A percentile compares a stretch with the other conserved stretches of the same genome.
Evolutionary conservation across 345 rosid species (phyloP).

Genomic region (Firmiana major): DNA sequence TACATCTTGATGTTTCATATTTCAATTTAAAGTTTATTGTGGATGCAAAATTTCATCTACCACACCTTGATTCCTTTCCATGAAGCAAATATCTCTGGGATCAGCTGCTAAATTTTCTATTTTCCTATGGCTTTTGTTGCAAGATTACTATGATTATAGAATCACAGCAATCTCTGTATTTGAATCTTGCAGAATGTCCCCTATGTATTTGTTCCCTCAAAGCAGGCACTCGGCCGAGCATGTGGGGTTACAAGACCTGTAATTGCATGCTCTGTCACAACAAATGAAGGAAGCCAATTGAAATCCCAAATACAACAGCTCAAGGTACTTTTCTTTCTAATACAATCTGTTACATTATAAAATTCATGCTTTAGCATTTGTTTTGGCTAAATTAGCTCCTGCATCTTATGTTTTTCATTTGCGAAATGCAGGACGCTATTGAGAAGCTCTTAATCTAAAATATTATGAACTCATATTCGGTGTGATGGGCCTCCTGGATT

Average conservation of each 20-base stretch:
- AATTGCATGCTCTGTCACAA: constrained; percentile 80
- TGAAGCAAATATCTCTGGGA: neutral
- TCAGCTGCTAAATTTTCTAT: neutral
- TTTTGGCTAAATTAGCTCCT: neutral
- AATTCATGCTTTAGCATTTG: neutral
- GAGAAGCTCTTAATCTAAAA: constrained; percentile 84
- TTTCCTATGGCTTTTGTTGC: neutral
- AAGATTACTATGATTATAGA: neutral
- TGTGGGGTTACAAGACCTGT: constrained; percentile 97
- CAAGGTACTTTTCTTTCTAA: constrained; percentile 43
- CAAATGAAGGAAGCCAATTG: constrained; percentile 86
- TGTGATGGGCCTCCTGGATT: constrained; percentile 82
- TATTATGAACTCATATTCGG: constrained; percentile 38
- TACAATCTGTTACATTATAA: neutral
- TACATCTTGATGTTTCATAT: neutral
- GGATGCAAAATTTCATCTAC: neutral
- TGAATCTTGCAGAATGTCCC: constrained; percentile 78
- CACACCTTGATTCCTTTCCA: neutral
- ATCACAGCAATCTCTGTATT: neutral
- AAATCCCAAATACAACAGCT: constrained; percentile 81
- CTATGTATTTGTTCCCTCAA: constrained; percentile 95
- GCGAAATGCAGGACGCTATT: constrained; percentile 73
- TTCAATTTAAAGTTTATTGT: neutral
- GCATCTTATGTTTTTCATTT: neutral
- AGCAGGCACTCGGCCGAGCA: constrained; percentile 94